These are phyloP conservation scores for Colletotrichum theobromicola DNA, from an alignment of 2,329 filamentous ascomycete genomes.

Conservation along the genomic window DNA sequence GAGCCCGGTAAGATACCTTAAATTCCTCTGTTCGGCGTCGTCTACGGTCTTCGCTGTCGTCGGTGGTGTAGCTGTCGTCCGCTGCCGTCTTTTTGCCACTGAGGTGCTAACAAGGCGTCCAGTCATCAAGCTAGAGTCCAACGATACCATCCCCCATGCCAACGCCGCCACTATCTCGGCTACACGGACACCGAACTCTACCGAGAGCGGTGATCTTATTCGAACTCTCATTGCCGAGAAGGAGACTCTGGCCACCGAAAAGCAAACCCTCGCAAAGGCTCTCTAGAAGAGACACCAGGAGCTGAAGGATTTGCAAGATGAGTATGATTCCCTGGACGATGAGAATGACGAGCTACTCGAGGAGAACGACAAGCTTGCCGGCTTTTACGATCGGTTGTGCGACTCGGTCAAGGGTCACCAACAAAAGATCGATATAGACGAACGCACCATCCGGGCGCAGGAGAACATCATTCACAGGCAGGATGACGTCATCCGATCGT, in stretches of 20 bases:
- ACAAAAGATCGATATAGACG: too few relatives aligned
- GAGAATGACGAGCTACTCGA: not conserved
- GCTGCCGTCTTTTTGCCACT: too few relatives aligned
- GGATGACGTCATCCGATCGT: too few relatives aligned
- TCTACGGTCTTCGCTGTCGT: too few relatives aligned
- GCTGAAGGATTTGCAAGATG: not conserved
- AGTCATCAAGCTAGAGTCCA: not conserved
- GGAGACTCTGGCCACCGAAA: not conserved
- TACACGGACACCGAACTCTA: not conserved
- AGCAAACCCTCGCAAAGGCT: not conserved
- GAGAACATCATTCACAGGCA: too few relatives aligned
- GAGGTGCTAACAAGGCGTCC: not conserved
- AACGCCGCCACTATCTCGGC: not conserved
- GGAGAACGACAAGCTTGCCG: not conserved
- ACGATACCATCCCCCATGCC: not conserved
- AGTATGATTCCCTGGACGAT: fast-evolving
- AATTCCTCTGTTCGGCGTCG: too few relatives aligned
- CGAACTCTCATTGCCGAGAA: not conserved
- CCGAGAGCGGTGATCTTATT: not conserved
- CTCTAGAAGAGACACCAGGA: not conserved
- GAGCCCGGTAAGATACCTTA: too few relatives aligned
- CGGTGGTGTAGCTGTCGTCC: too few relatives aligned
- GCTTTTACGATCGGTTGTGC: not conserved
- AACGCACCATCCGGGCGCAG: too few relatives aligned
- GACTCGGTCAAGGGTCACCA: too few relatives aligned